Percentiles rank a stretch among this genome's conserved stretches.
Conservation (phyloP, 2,329 filamentous ascomycete species). For the Cyphellophora europaea region DNA sequence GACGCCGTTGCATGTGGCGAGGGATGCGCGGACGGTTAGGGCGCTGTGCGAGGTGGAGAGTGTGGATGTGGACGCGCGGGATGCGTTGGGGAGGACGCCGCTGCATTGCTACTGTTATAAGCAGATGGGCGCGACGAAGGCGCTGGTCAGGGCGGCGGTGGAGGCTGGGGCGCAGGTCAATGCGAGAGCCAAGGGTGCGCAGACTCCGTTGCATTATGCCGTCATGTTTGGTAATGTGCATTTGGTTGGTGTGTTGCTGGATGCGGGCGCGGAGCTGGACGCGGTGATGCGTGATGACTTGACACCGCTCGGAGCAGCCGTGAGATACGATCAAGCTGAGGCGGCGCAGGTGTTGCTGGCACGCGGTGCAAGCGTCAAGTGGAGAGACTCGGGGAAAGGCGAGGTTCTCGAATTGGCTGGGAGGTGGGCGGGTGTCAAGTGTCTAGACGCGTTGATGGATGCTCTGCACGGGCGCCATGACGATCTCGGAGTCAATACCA, state of each 20-base stretch:
- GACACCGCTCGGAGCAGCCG: conserved; percentile 9
- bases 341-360: conserved; percentile 12
- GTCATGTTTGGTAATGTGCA: conserved; percentile 3
- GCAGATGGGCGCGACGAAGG: conserved; percentile 8
- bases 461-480: not conserved
- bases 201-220: conserved; percentile 13
- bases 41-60: conserved; percentile 16
- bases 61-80: conserved; percentile 6
- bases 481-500: too few relatives aligned
- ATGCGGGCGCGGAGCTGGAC: conserved; percentile 5
- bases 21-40: conserved; percentile 10
- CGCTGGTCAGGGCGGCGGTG: conserved; percentile 25
- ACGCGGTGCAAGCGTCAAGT: conserved; percentile 7
- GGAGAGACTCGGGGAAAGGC: not conserved
- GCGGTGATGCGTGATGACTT: conserved; percentile 6
- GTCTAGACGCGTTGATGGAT: not conserved
- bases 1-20: conserved; percentile 4
- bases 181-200: conserved; percentile 22
- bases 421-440: not conserved
- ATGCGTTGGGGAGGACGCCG: conserved; percentile 10
- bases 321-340: conserved; percentile 11
- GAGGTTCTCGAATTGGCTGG: not conserved
- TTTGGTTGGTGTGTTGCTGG: conserved; percentile 6
- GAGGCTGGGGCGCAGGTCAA: conserved; percentile 29
- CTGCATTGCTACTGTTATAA: conserved; percentile 15